These are phyloP conservation scores for Blastomyces parvus DNA, from an alignment of 2,329 filamentous ascomycete species.

Conservation along the genomic window DNA sequence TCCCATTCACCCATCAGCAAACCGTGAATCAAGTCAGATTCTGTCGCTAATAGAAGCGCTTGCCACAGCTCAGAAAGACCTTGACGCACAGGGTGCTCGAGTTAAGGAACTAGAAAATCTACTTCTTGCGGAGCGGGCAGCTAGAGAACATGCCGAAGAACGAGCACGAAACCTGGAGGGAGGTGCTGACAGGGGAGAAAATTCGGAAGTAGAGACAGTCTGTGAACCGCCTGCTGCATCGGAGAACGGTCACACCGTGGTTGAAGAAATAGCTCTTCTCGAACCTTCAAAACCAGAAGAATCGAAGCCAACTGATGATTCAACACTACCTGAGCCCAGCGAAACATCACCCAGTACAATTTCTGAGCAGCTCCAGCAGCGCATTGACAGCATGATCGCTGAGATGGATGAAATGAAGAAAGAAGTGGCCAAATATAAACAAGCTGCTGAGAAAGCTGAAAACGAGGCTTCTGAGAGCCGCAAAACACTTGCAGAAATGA, in stretches of 20 bases:
- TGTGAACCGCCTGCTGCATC: slow-evolving; percentile 35
- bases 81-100: slow-evolving; percentile 69
- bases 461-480: slow-evolving; percentile 61
- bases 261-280: slow-evolving; percentile 11
- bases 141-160: slow-evolving; percentile 76
- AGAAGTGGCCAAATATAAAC: slow-evolving; percentile 68
- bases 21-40: slow-evolving; percentile 61
- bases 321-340: slow-evolving; percentile 29
- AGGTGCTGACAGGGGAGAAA: slow-evolving; percentile 38
- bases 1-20: slow-evolving; percentile 35
- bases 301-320: slow-evolving; percentile 21
- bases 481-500: slow-evolving; percentile 76
- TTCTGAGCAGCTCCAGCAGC: slow-evolving; percentile 51
- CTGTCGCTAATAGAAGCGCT: slow-evolving; percentile 76
- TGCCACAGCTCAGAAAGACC: slow-evolving; percentile 71
- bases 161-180: slow-evolving; percentile 61
- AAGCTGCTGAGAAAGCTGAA: slow-evolving; percentile 72
- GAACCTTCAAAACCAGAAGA: slow-evolving; percentile 17
- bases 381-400: slow-evolving; percentile 63
- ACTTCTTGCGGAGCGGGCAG: slow-evolving; percentile 68
- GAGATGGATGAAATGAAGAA: slow-evolving; percentile 75
- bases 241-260: slow-evolving; percentile 13
- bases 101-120: slow-evolving; percentile 73
- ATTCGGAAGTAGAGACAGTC: slow-evolving; percentile 38
- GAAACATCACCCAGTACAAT: slow-evolving; percentile 24